Evolutionary conservation across 768 basidiomycete genomes (phyloP), one percentile per base, ranked within the genome.

Genomic region (Lentinula aciculospora): DNA sequence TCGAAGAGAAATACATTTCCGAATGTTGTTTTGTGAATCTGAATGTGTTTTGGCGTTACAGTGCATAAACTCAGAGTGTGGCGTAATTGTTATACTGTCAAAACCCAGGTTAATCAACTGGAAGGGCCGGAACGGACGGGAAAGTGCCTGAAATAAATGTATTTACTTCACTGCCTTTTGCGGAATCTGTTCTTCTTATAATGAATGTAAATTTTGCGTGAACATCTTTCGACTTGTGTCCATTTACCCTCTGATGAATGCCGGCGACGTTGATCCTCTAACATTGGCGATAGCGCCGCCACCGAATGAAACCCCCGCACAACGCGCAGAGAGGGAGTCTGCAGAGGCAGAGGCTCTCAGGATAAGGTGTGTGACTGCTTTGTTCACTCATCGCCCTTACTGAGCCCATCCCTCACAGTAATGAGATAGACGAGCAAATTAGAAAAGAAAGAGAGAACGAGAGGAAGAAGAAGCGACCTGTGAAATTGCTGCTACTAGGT

Each of bases 351-450:
- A 84, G 58, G 89, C 87, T 0, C 78, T 80, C 64, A 73, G 76
- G 60, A 73, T 87, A 42, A 82, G 61, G 61, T 62, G 17, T 45
- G 51, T 36, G 17, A 17, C 32, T 23, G 28, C n/a, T 3, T 54
- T 17, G 21, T 48, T 37, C 32, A 32, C 23, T 19, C 15, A 12
- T 40, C 12, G 8, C 15, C 28, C 25, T 13, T 9, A 39, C 46
- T 29, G 32, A 32, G n/a, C 25, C 7, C 34, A 57, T 34, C 1
- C 6, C 42, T 5, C 19, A 21, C 13, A 81, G 85, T 69, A 86
- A 91, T 42, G 79, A 82, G 60, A 92, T 92, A 59, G 90, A 92
- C 74, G 87, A 87, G 55, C 80, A 83, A 68, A 72, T 92, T 42
- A 79, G 81, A 50, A 76, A 74, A 54, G 89, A 91, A 67, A 78